phyloP scores from a whole-genome alignment of 345 rosid species.

The Leavenworthia alabamica region DNA sequence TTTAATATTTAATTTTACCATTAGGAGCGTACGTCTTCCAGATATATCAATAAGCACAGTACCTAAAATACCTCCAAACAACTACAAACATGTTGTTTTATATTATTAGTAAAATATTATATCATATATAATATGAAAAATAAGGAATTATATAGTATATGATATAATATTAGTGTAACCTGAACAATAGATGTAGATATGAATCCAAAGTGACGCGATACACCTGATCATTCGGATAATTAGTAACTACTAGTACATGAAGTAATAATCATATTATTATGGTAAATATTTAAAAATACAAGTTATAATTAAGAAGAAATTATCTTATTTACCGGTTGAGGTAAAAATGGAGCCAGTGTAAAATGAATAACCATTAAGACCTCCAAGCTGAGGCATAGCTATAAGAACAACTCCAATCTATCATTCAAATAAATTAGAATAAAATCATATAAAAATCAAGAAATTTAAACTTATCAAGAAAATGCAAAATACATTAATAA shows the following conservation, averaged over 20 bases:
- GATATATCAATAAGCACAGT: slow-evolving; percentile 59
- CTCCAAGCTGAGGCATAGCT: slow-evolving; percentile 80
- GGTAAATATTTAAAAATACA: neutral
- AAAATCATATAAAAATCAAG: no score
- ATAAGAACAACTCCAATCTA: slow-evolving; percentile 72
- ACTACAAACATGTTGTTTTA: slow-evolving; percentile 29
- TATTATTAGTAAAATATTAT: neutral
- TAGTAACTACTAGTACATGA: neutral
- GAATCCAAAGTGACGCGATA: slow-evolving; percentile 62
- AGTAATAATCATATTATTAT: neutral
- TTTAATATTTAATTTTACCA: slow-evolving; percentile 39
- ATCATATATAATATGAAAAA: neutral
- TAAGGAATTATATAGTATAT: neutral
- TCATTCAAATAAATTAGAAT: neutral
- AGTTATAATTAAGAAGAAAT: neutral
- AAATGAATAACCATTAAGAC: slow-evolving; percentile 49
- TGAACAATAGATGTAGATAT: slow-evolving; percentile 67
- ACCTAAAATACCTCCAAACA: slow-evolving; percentile 65
- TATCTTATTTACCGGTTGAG: slow-evolving; percentile 45
- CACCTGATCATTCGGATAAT: slow-evolving; percentile 39
- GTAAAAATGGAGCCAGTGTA: slow-evolving; percentile 48
- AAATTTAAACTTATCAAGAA: neutral
- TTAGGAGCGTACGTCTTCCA: slow-evolving; percentile 64
- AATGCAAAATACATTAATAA: neutral
- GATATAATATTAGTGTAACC: slow-evolving; percentile 34